Base-by-base conservation (phyloP, 2,329 filamentous ascomycete genomes). In the Emergomyces orientalis region DNA sequence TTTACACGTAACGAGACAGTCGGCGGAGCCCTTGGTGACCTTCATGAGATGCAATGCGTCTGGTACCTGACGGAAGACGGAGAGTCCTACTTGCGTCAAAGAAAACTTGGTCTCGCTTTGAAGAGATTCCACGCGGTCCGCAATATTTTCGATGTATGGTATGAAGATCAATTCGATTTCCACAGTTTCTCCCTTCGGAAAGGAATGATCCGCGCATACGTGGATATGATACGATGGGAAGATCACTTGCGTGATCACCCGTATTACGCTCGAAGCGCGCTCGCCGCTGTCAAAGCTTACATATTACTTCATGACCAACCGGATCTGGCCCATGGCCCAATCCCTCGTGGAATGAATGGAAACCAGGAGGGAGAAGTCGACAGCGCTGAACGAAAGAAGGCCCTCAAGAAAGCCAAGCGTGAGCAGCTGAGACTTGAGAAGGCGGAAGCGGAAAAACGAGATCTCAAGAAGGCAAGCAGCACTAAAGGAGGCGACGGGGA, bases 111-210 rank as follows among this genome's bases (percentile, higher is more conserved):
- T 3, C 82, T 97, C 64, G 93, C 95, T 0, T 81, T 99, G 61
- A 99, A 99, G 80, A 86, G 95, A 59, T 93, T 97, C 76, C 90
- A 92, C 67, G 82, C 90, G 27, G 85, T 99, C 63, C 88, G 88
- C 74, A 91, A 90, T 76, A 95, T 99, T 67, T 99, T 99, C 71
- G 93, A 97, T 68, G 86, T 91, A 25, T 99, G 94, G 94, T 89
- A 96, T 73, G 95, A 99, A 74, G 94, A 99, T 70, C 94, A 99
- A 72, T 97, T 97, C 71, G 94, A 99, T 74, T 99, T 99, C 80
- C 95, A 99, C 81, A 91, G 86, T 74, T 99, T 99, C 77, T 97
- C 91, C 25, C 80, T 99, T n/a, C 84, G 94, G 25, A 99, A 97
- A 76, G 95, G 95, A 17, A 93, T 96, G 81, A 90, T 97, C 65